Evolutionary conservation across 2,329 filamentous ascomycete genomes (phyloP).

Genomic region (Verticillium nubilum): DNA sequence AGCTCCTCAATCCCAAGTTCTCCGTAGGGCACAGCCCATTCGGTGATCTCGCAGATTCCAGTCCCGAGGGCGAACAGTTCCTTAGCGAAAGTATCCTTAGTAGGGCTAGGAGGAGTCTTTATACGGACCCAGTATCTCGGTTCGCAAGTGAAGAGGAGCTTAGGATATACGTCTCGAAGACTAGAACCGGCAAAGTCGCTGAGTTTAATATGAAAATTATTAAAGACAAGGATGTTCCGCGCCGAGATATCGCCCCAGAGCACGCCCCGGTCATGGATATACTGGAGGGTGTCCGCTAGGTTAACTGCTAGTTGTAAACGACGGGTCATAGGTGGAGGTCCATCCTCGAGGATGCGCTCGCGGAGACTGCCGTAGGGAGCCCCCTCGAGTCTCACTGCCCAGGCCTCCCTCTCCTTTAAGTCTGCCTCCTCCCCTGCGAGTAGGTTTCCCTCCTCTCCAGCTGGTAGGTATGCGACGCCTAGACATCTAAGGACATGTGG

Average conservation of each 20-base stretch:
- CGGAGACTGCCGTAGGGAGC: neutral
- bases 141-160: neutral
- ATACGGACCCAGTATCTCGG: neutral
- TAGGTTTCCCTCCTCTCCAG: too few species aligned
- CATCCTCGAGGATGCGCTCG: neutral
- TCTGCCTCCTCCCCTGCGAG: too few species aligned
- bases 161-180: neutral
- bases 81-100: neutral
- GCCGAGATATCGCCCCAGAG: slow-evolving; percentile 1
- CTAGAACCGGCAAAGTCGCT: slow-evolving; percentile 1
- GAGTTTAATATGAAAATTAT: neutral
- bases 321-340: neutral
- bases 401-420: too few species aligned
- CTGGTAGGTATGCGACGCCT: neutral
- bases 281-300: neutral
- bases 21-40: slow-evolving; percentile 2
- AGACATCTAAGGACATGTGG: neutral
- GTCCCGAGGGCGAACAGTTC: slow-evolving; percentile 2
- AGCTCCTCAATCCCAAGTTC: neutral
- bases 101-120: neutral
- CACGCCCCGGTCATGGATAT: neutral
- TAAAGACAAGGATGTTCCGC: slow-evolving; percentile 1
- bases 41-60: slow-evolving; percentile 1
- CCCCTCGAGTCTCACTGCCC: neutral
- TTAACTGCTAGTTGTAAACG: neutral